phyloP scores from a whole-genome alignment of 495 filamentous ascomycete genomes.

The Thozetella sp. region DNA sequence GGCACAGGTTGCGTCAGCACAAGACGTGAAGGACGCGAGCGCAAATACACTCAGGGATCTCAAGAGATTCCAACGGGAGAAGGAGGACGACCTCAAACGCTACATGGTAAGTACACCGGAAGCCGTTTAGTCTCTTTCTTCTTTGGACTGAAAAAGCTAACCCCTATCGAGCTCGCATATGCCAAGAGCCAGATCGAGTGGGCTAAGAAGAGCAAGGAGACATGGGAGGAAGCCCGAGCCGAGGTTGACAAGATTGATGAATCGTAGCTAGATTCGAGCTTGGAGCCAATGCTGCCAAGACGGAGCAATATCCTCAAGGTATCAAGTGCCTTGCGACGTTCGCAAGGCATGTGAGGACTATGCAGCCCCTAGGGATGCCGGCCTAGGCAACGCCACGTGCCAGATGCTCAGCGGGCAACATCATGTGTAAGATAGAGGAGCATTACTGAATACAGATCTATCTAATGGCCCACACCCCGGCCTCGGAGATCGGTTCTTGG shows the following conservation, averaged over 20 bases:
- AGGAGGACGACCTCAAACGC: constrained; percentile 88
- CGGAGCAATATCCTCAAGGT: too few species aligned
- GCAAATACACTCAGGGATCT: constrained; percentile 83
- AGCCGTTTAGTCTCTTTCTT: constrained; percentile 1
- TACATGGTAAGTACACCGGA: constrained; percentile 98
- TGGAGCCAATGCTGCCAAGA: too few species aligned
- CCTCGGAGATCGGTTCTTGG: background rate
- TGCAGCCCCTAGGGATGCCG: too few species aligned
- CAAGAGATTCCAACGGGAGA: constrained; percentile 88
- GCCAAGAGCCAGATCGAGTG: constrained; percentile 94
- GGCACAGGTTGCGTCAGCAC: constrained; percentile 80
- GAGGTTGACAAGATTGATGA: constrained; percentile 87
- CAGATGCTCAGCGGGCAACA: too few species aligned
- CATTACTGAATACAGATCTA: background rate
- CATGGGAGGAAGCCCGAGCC: constrained; percentile 93
- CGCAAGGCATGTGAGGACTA: too few species aligned
- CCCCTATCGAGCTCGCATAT: constrained; percentile 72
- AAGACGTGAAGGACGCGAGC: constrained; percentile 91
- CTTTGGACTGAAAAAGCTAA: too few species aligned
- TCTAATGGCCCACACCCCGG: too few species aligned
- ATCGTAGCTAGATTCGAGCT: too few species aligned
- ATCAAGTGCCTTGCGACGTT: too few species aligned
- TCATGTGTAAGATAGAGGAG: background rate
- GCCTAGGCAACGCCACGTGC: too few species aligned
- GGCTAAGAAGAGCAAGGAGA: constrained; percentile 96